phyloP scores from a whole-genome alignment of 306 rosid species.

The Prunus mira region DNA sequence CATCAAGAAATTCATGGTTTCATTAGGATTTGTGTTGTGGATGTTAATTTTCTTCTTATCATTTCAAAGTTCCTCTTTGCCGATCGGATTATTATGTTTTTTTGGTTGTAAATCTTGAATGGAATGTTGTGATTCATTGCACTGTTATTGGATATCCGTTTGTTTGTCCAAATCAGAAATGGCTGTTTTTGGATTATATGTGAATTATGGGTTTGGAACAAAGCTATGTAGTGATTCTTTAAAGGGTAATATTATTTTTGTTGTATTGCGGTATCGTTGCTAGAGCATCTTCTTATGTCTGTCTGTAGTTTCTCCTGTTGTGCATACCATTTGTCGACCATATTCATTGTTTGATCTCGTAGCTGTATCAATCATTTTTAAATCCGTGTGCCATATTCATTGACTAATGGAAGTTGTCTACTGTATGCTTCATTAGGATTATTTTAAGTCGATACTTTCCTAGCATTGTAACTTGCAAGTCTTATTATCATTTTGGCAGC shows the following conservation, averaged over 20 bases:
- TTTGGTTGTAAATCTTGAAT: not conserved
- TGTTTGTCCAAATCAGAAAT: not conserved
- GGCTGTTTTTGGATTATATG: conserved; percentile 1
- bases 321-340: not conserved
- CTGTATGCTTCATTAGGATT: not conserved
- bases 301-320: not conserved
- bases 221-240: not conserved
- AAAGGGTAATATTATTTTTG: not conserved
- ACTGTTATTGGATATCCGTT: not conserved
- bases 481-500: conserved; percentile 1
- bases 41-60: not conserved
- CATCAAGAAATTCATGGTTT: not conserved
- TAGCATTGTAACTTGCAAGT: not conserved
- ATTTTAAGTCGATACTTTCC: not conserved
- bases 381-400: conserved; percentile 10
- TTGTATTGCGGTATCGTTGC: conserved; percentile 10
- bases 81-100: not conserved
- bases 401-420: not conserved
- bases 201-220: not conserved
- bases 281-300: conserved; percentile 11
- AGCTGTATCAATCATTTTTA: conserved; percentile 9
- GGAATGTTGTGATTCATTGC: not conserved
- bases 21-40: not conserved
- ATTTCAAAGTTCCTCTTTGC: not conserved
- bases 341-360: not conserved